These are phyloP conservation scores for Breviolum minutum DNA, from an alignment of 73 alveolate genomes.

Conservation along the genomic window DNA sequence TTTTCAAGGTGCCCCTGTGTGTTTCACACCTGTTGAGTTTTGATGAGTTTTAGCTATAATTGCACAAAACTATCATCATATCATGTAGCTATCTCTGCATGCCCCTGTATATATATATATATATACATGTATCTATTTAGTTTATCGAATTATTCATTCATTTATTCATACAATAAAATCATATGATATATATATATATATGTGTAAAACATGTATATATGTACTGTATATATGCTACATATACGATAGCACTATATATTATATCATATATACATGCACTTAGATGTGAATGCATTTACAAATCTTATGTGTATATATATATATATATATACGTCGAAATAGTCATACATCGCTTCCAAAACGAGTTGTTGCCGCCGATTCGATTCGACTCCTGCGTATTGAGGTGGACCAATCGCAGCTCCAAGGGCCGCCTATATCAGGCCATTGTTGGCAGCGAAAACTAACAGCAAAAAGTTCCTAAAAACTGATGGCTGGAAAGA, in stretches of 20 bases:
- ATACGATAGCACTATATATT: neutral
- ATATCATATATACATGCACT: neutral
- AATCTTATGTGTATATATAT: neutral
- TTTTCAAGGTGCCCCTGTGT: neutral
- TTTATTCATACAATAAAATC: neutral
- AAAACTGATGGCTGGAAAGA: too few relatives aligned
- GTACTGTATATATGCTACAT: too few relatives aligned
- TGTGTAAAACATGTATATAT: too few relatives aligned
- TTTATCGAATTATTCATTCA: neutral
- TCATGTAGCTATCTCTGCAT: too few relatives aligned
- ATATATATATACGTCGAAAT: neutral
- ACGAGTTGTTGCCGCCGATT: neutral
- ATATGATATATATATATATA: too few relatives aligned
- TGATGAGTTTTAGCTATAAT: neutral
- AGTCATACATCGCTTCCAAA: neutral
- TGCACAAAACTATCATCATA: too few relatives aligned
- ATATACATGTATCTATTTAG: too few relatives aligned
- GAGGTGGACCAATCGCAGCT: slow-evolving; percentile 96
- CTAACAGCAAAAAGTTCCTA: too few relatives aligned
- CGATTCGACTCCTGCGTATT: slow-evolving; percentile 88
- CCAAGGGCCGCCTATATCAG: slow-evolving; percentile 96
- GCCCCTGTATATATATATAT: too few relatives aligned
- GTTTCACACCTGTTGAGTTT: neutral
- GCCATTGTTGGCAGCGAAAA: neutral
- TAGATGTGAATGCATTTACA: neutral